Evolutionary conservation across 345 rosid genomes (phyloP), one percentile per base, ranked within the genome.

Genomic region (Eucalyptus tenuipes): DNA sequence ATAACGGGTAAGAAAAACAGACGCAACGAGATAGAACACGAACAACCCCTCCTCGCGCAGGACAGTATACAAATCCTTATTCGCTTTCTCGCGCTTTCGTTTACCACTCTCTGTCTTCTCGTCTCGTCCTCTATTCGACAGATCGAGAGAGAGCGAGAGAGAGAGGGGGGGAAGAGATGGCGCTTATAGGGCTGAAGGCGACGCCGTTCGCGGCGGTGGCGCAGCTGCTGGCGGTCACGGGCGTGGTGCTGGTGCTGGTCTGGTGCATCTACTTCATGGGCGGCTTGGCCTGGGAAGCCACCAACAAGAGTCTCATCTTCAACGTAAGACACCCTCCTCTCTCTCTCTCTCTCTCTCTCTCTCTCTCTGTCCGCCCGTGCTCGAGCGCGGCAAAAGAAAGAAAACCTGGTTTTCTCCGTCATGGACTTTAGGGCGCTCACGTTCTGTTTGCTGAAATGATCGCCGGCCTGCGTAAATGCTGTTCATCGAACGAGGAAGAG

Each of bases 201-300:
- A 52, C 89, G 57, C 93, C 94, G 31, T 91, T 97, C 85, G 91
- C 99, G 88, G 89, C 93, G 90, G 95, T 90, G 50, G 91, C 91
- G 6, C 99, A 98, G 92, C 93, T 90, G 92, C 92, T 98, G 6
- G 99, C 91, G 8, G 16, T 94, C 40, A 94, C 89, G 1, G 97
- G 92, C 24, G 94, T 94, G 87, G 89, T 94, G 88, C 59, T 97
- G 97, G 99, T 97, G 5, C 71, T 98, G 85, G 94, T 98, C 27
- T 98, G 99, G 99, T 93, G 91, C 92, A 91, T 96, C 42, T 59
- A 91, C 88, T 98, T 89, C 89, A 91, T 96, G 90, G 99, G 99
- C 25, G 99, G 99, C 79, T 61, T 97, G 42, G 99, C 99, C 15
- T 98, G 99, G 99, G 99, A 96, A 88, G 91, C 96, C 90, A 7